Conservation (phyloP, 2,329 filamentous ascomycete species). For the Pseudocercospora macadamiae region DNA sequence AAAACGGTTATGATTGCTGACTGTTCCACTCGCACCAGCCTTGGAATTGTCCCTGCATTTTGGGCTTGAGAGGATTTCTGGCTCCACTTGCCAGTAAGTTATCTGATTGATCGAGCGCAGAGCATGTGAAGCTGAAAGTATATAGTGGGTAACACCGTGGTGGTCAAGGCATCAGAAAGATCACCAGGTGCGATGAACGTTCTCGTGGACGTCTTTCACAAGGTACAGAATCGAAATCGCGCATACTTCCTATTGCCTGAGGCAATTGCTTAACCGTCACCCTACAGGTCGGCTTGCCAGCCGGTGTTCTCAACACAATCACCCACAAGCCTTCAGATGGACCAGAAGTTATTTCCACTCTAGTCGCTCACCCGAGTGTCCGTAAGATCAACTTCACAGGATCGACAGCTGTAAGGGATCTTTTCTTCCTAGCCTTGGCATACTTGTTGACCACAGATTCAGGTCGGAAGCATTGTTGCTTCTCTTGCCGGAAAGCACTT, state of each 20-base stretch:
- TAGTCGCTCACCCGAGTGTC: constrained; percentile 68
- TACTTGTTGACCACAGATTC: background rate
- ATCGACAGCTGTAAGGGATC: constrained; percentile 59
- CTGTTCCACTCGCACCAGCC: constrained; percentile 44
- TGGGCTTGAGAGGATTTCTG: constrained; percentile 51
- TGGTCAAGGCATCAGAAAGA: constrained; percentile 71
- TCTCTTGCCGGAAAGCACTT: constrained; percentile 68
- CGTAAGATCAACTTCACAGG: constrained; percentile 80
- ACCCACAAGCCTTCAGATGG: constrained; percentile 63
- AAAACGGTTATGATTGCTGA: background rate
- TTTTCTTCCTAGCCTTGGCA: too few species aligned
- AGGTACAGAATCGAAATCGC: background rate
- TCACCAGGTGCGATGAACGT: constrained; percentile 67
- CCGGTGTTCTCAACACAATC: constrained; percentile 72
- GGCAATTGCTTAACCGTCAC: too few species aligned
- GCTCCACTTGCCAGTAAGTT: constrained; percentile 58
- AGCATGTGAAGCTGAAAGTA: constrained; percentile 3
- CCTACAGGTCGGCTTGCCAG: constrained; percentile 77
- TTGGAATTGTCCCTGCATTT: constrained; percentile 65
- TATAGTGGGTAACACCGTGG: constrained; percentile 68
- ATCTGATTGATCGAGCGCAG: background rate
- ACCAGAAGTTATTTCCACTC: constrained; percentile 63
- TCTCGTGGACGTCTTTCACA: constrained; percentile 49
- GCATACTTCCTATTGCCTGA: too few species aligned
- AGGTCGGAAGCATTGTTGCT: constrained; percentile 66